Base-by-base conservation (phyloP, 2,329 filamentous ascomycete genomes). In the Podosphaera fusca region DNA sequence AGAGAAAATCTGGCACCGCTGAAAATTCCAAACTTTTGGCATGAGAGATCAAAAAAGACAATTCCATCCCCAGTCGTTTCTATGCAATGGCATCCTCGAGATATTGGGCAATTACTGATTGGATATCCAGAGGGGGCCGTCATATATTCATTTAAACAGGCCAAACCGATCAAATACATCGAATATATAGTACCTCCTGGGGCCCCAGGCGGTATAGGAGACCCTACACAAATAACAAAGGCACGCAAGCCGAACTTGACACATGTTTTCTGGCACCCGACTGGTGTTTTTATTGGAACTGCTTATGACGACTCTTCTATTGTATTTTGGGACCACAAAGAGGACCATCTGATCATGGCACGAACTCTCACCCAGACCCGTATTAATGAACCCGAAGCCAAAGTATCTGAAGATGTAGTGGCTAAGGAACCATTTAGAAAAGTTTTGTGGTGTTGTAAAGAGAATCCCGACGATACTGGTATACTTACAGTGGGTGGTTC, bases 141-240 rank as follows among this genome's bases (percentile, higher is more conserved):
- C 52, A 78, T 92, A 59, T 98, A 94, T 70, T 94, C 87, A 2
- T 94, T 98, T 74, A 96, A 98, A 71, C 85, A 94, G 68, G 89
- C 88, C 65, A 77, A 82, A 59, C 75, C 87, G 0, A 72, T 81
- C 52, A 83, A 85, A 61, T 94, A 81, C 70, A 88, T 94, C 64
- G 77, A 89, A 62, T 96, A 96, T 68, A 76, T 84, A 58, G 69
- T 96, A 2, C 86, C 87, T 0, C 74, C 78, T 9, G 87, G 89
- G 14, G 89, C 90, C 3, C 85, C 86, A 0, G 90, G 90, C n/a
- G 59, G 80, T 30, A 61, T 82, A 66, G 72, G 75, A 9, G 85
- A 87, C 65, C 78, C 81, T 34, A 70, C 76, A 45, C 75, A 76
- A 5, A 70, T 80, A 40, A 79, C 81, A 58, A 75, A 76, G 12